Evolutionary conservation across 257 asterid genomes (phyloP), one percentile per base, ranked within the genome.

Genomic region (Salvia hispanica): DNA sequence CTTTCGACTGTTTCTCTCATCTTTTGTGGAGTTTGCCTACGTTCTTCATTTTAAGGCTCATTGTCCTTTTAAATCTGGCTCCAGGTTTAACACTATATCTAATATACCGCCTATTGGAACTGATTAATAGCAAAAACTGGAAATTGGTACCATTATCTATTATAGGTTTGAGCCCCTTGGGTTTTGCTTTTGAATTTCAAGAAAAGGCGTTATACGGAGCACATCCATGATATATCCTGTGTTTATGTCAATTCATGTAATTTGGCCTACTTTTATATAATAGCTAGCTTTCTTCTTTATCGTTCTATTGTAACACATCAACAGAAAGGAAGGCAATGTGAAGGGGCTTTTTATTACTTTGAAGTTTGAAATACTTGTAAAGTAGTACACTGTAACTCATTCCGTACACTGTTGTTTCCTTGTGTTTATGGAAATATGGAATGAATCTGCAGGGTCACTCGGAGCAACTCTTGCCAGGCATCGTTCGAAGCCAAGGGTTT

Each of bases 391-490:
- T 28, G 51, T 13, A 63, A 47, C 4, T 2, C 63, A 56, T 46
- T 54, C 31, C 42, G n/a, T 16, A 51, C 39, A 47, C 36, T 42
- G 46, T 25, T 37, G 28, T 50, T 69, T 12, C 46, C 66, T 63
- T 60, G 37, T 66, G 61, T 54, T 57, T 68, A 55, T 58, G 61
- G 12, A 59, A 72, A 53, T 68, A 55, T 58, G 61, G 12, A 59
- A 72, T 36, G 54, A 51, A 65, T 56, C 58, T 73, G 69, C 77
- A 77, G 82, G 68, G 10, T 74, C 82, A 42, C 63, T 77, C 25
- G 85, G 78, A 39, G 74, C 76, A 48, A 80, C 85, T 47, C 73
- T 80, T 18, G 71, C 70, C 10, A 66, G 82, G 67, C 85, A 80
- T 72, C 80, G 78, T 21, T 53, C 58, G 37, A 80, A 77, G 54